Conservation (phyloP, 2,329 filamentous ascomycete genomes). For the Pyricularia pennisetigena region DNA sequence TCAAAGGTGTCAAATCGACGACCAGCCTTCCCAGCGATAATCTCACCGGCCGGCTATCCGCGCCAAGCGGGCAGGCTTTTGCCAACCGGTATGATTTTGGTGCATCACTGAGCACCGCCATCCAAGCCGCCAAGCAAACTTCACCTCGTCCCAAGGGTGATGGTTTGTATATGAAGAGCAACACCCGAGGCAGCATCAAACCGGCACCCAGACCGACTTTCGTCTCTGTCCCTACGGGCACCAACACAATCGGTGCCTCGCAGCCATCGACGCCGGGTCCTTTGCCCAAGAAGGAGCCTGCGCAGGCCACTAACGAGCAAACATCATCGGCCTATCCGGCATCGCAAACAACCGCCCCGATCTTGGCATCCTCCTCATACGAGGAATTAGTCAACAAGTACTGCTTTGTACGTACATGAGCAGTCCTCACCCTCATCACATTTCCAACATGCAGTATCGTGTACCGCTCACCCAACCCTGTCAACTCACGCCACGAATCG, state of each 20-base stretch:
- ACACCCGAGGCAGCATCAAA: slow-evolving; percentile 23
- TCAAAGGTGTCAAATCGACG: slow-evolving; percentile 60
- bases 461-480: slow-evolving; percentile 1
- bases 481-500: not conserved
- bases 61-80: slow-evolving; percentile 64
- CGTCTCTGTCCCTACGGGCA: not conserved
- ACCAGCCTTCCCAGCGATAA: slow-evolving; percentile 54
- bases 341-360: slow-evolving; percentile 25
- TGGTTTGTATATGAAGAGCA: slow-evolving; percentile 45
- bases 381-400: slow-evolving; percentile 98
- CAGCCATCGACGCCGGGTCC: not conserved
- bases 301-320: slow-evolving; percentile 9
- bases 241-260: not conserved
- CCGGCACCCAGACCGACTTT: slow-evolving; percentile 6
- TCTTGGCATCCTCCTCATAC: slow-evolving; percentile 79
- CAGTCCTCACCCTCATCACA: slow-evolving; percentile 9
- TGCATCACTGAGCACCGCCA: slow-evolving; percentile 78
- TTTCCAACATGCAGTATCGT: not conserved
- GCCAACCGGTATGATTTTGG: slow-evolving; percentile 93
- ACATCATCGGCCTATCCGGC: slow-evolving; percentile 8
- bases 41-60: slow-evolving; percentile 37
- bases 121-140: slow-evolving; percentile 61
- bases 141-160: slow-evolving; percentile 19
- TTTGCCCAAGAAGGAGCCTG: not conserved
- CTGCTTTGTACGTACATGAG: slow-evolving; percentile 88